A percentile compares a stretch with the other conserved stretches of the same genome.
phyloP scores from a whole-genome alignment of 2,329 filamentous ascomycete genomes.

The Botrytis elliptica region DNA sequence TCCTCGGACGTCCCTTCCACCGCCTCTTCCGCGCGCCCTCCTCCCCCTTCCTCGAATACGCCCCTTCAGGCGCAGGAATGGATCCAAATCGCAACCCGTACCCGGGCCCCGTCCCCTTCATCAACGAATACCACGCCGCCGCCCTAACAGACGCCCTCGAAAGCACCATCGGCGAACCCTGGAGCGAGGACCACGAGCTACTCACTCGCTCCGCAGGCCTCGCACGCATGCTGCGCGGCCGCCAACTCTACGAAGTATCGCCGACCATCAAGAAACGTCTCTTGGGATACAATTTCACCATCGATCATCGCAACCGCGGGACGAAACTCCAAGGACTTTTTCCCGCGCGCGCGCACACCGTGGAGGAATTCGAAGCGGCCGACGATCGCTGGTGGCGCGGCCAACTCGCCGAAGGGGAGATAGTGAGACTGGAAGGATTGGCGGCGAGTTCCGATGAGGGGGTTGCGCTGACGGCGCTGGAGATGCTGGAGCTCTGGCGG shows the following conservation, averaged over 20 bases:
- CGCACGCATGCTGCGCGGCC: neutral
- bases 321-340: neutral
- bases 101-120: neutral
- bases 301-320: neutral
- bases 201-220: neutral
- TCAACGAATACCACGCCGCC: accelerated
- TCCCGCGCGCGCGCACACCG: accelerated
- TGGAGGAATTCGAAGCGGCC: neutral
- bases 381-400: neutral
- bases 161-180: neutral
- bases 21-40: neutral
- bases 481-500: too few relatives aligned
- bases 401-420: neutral
- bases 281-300: accelerated
- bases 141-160: neutral
- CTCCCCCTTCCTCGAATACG: neutral
- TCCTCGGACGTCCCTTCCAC: neutral
- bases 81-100: neutral
- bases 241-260: neutral
- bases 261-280: neutral
- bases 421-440: neutral
- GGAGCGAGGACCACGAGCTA: neutral
- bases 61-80: neutral
- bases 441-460: neutral
- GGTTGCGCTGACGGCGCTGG: accelerated